Evolutionary conservation across 805 yeast species (phyloP), one percentile per base, ranked within the genome.

Genomic region (Metschnikowia vanudenii): DNA sequence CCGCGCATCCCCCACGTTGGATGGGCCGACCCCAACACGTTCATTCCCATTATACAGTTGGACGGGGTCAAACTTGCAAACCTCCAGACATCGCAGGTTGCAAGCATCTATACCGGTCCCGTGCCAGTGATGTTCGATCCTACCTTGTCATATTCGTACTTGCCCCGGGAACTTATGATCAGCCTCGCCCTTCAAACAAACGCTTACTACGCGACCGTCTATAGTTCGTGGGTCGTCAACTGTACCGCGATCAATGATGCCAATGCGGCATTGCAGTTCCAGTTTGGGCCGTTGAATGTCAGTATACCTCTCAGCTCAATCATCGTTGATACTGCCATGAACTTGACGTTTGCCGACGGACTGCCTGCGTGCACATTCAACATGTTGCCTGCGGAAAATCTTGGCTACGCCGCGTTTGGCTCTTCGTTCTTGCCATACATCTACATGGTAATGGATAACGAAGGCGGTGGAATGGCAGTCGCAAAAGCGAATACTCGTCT

Each of bases 161-260:
- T 86, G 30, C 92, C 92, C 0, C 64, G 75, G 34, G 74, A 76
- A 38, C 59, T 79, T 4, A 67, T 86, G 35, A 71, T 85, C 41
- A 79, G 78, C 53, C 63, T 86, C 26, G 88, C 91, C 0, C 71
- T 85, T 20, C 91, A 86, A 62, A 66, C 83, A 33, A 82, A 82
- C 56, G 92, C 92, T 0, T 77, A 73, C 51, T 86, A 79, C 58
- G 73, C 77, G 3, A 60, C 65, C 3, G 67, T 69, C 5, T 57
- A 71, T 6, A 68, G 67, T 19, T 56, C 74, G 14, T 86, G 92
- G 92, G 55, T 84, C 13, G 82, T 83, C 12, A 76, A 76, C 47
- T 86, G 94, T 65, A 64, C 75, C 11, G 53, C 57, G 28, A 65
- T 84, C 13, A 74, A 71, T 1, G 55, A 63, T 4, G 54, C 74